Percentiles rank a stretch among this genome's conserved stretches.
Conservation (phyloP, 2,329 filamentous ascomycete species). For the Talaromyces rugulosus region DNA sequence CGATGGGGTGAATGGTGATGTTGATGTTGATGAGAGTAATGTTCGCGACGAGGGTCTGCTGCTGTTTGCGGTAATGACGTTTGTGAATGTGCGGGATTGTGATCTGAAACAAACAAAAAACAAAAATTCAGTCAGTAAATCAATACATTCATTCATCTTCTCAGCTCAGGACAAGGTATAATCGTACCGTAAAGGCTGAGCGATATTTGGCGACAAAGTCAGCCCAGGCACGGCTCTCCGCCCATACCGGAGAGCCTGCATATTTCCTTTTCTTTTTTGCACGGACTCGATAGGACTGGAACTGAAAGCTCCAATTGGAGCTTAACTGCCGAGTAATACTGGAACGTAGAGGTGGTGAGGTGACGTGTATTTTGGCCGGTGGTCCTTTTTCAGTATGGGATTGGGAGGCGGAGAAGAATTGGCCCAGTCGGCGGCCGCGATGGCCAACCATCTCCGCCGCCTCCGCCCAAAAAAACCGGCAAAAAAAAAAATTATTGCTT, state of each 20-base stretch:
- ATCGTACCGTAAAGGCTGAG: conserved; percentile 6
- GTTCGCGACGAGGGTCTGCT: background rate
- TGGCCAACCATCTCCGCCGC: conserved; percentile 6
- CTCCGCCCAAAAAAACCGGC: background rate
- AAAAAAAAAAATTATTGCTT: conserved; percentile 7
- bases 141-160: background rate
- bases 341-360: background rate
- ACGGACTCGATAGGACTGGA: background rate
- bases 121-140: background rate
- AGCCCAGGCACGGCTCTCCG: conserved; percentile 24
- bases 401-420: conserved; percentile 9
- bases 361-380: background rate
- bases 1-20: conserved; percentile 8
- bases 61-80: background rate
- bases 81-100: conserved; percentile 1
- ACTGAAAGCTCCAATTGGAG: background rate
- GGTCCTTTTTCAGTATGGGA: background rate
- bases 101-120: background rate
- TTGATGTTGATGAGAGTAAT: background rate
- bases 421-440: conserved; percentile 16
- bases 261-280: conserved; percentile 8
- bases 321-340: background rate
- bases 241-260: conserved; percentile 30
- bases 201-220: conserved; percentile 16
- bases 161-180: background rate